These are phyloP conservation scores for Coniochaeta ligniaria DNA, from an alignment of 2,329 filamentous ascomycete genomes.

Conservation along the genomic window DNA sequence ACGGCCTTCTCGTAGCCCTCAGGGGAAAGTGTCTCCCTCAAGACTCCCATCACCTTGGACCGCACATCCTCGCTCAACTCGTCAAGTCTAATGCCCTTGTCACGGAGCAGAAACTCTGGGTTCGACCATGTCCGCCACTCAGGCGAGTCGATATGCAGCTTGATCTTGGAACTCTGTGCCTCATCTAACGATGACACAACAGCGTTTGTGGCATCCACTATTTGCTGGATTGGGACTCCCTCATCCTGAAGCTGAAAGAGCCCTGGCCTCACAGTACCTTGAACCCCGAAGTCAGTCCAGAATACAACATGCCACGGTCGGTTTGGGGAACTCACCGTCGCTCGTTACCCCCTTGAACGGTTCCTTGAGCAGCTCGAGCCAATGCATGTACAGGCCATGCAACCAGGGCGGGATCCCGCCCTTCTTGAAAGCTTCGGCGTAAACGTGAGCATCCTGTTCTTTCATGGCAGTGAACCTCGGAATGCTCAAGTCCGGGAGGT, in stretches of 20 bases:
- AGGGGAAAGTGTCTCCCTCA: conserved; percentile 53
- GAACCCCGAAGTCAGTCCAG: conserved; percentile 2
- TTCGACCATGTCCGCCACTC: conserved; percentile 68
- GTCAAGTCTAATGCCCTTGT: conserved; percentile 65
- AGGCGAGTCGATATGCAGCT: conserved; percentile 59
- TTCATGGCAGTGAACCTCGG: conserved; percentile 58
- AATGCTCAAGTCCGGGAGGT: conserved; percentile 51
- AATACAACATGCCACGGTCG: not conserved
- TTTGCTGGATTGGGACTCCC: conserved; percentile 48
- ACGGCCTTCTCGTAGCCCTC: conserved; percentile 67
- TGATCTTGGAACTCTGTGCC: conserved; percentile 38
- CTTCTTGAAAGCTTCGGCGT: conserved; percentile 53
- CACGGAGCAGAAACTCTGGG: conserved; percentile 63
- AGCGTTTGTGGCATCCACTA: conserved; percentile 42
- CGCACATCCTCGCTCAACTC: conserved; percentile 38
- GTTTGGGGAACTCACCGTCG: conserved; percentile 42
- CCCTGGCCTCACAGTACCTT: conserved; percentile 41
- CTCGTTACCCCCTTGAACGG: conserved; percentile 65
- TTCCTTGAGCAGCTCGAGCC: conserved; percentile 52
- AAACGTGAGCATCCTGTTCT: conserved; percentile 54
- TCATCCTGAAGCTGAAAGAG: conserved; percentile 58
- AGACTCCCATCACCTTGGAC: conserved; percentile 44
- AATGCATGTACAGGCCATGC: conserved; percentile 51
- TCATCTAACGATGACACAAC: conserved; percentile 39
- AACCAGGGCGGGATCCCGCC: conserved; percentile 59